These are phyloP conservation scores for Neoscytalidium dimidiatum DNA, from an alignment of 2,329 filamentous ascomycete genomes.

Conservation along the genomic window DNA sequence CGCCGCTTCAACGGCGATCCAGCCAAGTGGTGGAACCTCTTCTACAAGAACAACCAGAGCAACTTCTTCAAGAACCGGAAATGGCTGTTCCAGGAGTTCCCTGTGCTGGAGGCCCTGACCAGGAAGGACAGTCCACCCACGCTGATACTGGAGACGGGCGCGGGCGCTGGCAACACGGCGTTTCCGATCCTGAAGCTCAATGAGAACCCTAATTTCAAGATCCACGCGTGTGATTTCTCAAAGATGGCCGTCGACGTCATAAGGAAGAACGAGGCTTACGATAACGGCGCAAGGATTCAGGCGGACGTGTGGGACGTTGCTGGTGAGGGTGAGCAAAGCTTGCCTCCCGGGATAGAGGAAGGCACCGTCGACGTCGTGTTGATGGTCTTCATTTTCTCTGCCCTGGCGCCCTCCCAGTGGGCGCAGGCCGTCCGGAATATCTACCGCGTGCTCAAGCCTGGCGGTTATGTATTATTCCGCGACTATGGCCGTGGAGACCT, in stretches of 20 bases:
- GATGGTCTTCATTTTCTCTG: conserved; percentile 97
- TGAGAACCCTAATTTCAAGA: conserved; percentile 75
- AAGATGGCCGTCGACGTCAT: conserved; percentile 95
- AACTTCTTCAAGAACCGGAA: conserved; percentile 99
- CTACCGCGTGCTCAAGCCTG: conserved; percentile 80
- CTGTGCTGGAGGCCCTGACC: conserved; percentile 77
- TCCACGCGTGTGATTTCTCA: conserved; percentile 96
- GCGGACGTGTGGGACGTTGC: conserved; percentile 96
- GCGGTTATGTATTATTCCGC: conserved; percentile 90
- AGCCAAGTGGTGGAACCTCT: conserved; percentile 96
- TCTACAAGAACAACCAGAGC: conserved; percentile 95
- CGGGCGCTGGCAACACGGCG: conserved; percentile 93
- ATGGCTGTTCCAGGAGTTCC: conserved; percentile 96
- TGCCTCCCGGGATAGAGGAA: conserved; percentile 76
- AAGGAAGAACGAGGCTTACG: conserved; percentile 75
- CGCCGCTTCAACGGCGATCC: conserved; percentile 86
- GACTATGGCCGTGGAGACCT: conserved; percentile 96
- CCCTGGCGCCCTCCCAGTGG: conserved; percentile 85
- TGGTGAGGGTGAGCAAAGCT: conserved; percentile 49
- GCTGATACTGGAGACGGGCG: conserved; percentile 84
- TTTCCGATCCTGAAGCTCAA: conserved; percentile 88
- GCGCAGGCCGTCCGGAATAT: conserved; percentile 78
- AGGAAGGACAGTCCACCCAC: conserved; percentile 67
- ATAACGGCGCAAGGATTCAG: conserved; percentile 66
- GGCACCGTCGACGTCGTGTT: conserved; percentile 88